Evolutionary conservation across 495 filamentous ascomycete species (phyloP), one percentile per base, ranked within the genome.

Genomic region (Hypoxylon subgilvum): DNA sequence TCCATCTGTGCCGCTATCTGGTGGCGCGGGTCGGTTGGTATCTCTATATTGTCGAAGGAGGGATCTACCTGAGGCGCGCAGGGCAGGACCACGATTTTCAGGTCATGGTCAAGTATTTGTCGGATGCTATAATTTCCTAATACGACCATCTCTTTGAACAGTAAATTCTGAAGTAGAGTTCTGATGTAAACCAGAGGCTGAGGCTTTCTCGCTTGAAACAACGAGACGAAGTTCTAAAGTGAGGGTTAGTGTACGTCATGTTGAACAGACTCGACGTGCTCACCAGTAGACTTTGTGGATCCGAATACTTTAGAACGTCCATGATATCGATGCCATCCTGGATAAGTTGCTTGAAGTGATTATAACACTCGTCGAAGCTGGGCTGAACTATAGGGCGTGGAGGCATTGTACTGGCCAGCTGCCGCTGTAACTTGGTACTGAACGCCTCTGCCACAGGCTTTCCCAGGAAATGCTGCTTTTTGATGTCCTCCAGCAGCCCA

Each of bases 361-460:
- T 72, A 58, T 85, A 80, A 4, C 92, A 90, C 66, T 90, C 85
- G 16, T 86, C 83, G 44, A 88, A 85, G 31, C 79, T 82, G 27
- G 90, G 80, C 23, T 88, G 81, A 12, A 96, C 88, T 61, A 97
- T 92, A 5, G 93, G 91, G 19, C 93, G 85, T 18, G 94, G 95
- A 3, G 94, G 94, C 45, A 96, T 90, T 3, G 90, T 96, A 64
- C 91, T 96, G 6, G 94, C 91, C 4, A 98, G 75, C 56, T 85
- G 87, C 9, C 95, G 83, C 67, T 98, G 94, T 8, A 97, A 81
- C 70, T 95, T 96, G 25, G 85, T 82, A 63, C 91, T 96, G 71
- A 96, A 97, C 1, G 94, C 83, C 30, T 86, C 84, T 9, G 84
- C 79, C 2, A 94, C 86, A 1, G 82, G 72, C 56, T 78, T 86